A percentile compares a stretch with the other conserved stretches of the same genome.
Conservation (phyloP, 116 monocot species). For the Papilionanthe hybrid region DNA sequence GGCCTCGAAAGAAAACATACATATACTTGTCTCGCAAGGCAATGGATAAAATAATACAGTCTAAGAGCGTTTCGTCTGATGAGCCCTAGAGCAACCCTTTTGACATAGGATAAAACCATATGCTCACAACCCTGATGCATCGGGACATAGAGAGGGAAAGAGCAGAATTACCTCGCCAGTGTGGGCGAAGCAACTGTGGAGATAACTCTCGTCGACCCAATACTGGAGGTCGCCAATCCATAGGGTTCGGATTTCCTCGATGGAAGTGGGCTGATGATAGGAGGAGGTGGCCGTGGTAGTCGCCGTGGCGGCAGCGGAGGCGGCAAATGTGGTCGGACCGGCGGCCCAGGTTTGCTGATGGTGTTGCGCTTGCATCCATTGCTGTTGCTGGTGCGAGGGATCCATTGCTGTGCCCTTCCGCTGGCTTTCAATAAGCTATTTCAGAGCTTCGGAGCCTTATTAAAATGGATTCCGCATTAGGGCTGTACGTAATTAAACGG, state of each 20-base stretch:
- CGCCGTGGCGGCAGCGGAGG: constrained; percentile 1
- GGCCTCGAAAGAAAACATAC: background rate
- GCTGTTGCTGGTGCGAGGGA: constrained; percentile 3
- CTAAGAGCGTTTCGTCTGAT: background rate
- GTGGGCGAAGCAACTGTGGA: constrained; percentile 47
- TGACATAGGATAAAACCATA: background rate
- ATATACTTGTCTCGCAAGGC: background rate
- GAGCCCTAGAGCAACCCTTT: background rate
- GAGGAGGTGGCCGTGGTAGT: background rate
- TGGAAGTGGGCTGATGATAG: constrained; percentile 33
- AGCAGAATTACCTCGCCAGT: constrained; percentile 33
- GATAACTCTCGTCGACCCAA: constrained; percentile 63
- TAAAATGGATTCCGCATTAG: too few species aligned
- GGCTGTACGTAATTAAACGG: too few species aligned
- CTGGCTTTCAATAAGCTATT: background rate
- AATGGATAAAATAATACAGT: background rate
- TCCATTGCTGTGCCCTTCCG: background rate
- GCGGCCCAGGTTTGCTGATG: constrained; percentile 10
- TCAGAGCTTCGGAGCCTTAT: too few species aligned
- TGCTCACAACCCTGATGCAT: background rate
- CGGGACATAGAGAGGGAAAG: background rate
- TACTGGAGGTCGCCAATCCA: constrained; percentile 68
- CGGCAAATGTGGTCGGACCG: constrained; percentile 12
- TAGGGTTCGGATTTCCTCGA: constrained; percentile 48
- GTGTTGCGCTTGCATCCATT: constrained; percentile 11